Evolutionary conservation across 352 stramenopile genomes (phyloP).

Genomic region (Hyaloperonospora arabidopsidis): DNA sequence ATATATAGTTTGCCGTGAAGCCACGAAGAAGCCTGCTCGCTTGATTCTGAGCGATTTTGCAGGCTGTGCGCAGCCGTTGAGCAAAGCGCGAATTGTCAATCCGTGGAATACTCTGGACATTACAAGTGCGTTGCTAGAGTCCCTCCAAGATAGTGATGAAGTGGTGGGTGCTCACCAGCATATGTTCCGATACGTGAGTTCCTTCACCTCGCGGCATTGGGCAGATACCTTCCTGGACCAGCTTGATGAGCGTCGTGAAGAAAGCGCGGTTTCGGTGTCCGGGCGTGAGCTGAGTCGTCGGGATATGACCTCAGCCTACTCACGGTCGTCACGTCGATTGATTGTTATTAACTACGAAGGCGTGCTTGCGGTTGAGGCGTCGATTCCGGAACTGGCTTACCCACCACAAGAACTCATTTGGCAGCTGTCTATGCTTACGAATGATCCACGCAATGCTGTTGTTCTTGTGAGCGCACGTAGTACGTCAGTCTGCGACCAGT

Average conservation of each 20-base stretch:
- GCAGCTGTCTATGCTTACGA: slow-evolving; percentile 77
- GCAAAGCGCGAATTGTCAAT: slow-evolving; percentile 79
- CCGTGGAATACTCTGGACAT: slow-evolving; percentile 83
- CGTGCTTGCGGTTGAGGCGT: slow-evolving; percentile 71
- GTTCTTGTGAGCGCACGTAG: slow-evolving; percentile 66
- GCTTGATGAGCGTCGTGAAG: slow-evolving; percentile 67
- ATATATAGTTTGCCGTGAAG: slow-evolving; percentile 84
- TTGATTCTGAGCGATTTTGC: slow-evolving; percentile 90
- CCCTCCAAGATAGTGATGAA: slow-evolving; percentile 56
- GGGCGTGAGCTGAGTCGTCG: slow-evolving; percentile 67
- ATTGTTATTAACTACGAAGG: slow-evolving; percentile 89
- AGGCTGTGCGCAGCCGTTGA: slow-evolving; percentile 80
- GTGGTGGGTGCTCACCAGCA: slow-evolving; percentile 66
- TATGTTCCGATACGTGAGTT: slow-evolving; percentile 80
- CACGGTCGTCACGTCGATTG: slow-evolving; percentile 51
- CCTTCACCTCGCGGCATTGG: slow-evolving; percentile 69
- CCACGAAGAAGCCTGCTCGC: slow-evolving; percentile 51
- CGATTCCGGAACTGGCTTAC: slow-evolving; percentile 82
- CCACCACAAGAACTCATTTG: slow-evolving; percentile 76
- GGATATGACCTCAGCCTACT: slow-evolving; percentile 84
- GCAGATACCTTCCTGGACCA: slow-evolving; percentile 76
- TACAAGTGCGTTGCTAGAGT: slow-evolving; percentile 39
- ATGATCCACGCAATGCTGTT: slow-evolving; percentile 66
- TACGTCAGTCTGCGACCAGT: slow-evolving; percentile 67
- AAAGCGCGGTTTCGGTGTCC: slow-evolving; percentile 57